A percentile compares a stretch with the other conserved stretches of the same genome.
Conservation (phyloP, 177 flowering plant genomes). For the Telopea speciosissima region DNA sequence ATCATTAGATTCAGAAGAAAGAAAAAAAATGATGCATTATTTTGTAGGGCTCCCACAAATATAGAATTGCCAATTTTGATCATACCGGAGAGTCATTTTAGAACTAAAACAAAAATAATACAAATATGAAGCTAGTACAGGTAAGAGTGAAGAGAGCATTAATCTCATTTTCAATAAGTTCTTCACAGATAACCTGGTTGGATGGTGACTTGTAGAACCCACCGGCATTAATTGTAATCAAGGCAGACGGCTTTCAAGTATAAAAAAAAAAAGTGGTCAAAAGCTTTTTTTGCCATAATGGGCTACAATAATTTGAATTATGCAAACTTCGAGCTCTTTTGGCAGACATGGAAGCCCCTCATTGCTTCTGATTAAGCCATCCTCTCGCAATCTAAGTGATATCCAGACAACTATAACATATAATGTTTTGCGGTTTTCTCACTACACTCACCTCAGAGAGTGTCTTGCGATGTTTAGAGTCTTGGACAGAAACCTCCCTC, state of each 20-base stretch:
- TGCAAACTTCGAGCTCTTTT: not conserved
- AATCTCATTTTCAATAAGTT: not conserved
- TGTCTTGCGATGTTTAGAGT: slow-evolving; percentile 85
- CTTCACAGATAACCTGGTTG: not conserved
- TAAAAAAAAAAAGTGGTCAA: too few species aligned
- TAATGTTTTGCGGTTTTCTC: not conserved
- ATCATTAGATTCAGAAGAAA: not conserved
- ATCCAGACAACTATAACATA: not conserved
- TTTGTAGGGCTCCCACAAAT: not conserved
- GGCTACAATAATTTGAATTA: not conserved
- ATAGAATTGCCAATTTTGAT: not conserved
- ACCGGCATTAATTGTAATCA: not conserved
- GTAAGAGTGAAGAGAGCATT: not conserved
- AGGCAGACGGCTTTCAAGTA: not conserved
- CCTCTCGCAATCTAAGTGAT: not conserved
- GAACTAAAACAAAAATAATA: not conserved
- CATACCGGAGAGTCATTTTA: not conserved
- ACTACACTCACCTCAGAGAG: slow-evolving; percentile 70
- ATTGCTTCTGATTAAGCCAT: not conserved
- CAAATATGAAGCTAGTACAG: not conserved
- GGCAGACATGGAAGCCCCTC: too few species aligned
- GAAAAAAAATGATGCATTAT: not conserved
- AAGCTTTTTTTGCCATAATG: too few species aligned
- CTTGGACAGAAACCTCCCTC: slow-evolving; percentile 86
- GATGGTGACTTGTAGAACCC: not conserved